Conservation (phyloP, 2,329 filamentous ascomycete genomes). For the Ophiostoma sp. region DNA sequence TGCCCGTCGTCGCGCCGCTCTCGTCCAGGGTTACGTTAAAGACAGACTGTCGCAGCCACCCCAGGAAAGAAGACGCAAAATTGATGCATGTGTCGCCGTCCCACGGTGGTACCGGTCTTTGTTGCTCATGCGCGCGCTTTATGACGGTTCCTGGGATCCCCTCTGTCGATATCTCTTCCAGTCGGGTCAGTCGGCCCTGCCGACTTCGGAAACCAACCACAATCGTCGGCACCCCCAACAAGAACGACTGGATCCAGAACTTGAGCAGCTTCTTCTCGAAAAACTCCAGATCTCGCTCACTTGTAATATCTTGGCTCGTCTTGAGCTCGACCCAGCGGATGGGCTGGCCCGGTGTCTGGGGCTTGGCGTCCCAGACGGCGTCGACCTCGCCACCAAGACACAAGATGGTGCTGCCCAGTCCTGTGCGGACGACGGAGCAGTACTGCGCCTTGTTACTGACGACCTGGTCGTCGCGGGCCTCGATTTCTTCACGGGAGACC, state of each 20-base stretch:
- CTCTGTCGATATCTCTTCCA: conserved; percentile 79
- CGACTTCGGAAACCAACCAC: conserved; percentile 82
- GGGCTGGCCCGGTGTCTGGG: conserved; percentile 60
- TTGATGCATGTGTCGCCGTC: conserved; percentile 94
- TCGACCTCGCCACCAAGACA: conserved; percentile 94
- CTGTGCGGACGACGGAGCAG: conserved; percentile 89
- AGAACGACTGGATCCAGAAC: conserved; percentile 95
- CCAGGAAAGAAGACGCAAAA: conserved; percentile 75
- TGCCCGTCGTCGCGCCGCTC: background rate
- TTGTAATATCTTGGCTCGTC: conserved; percentile 72
- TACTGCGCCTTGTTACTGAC: conserved; percentile 94
- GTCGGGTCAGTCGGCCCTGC: conserved; percentile 66
- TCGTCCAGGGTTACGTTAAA: conserved; percentile 31
- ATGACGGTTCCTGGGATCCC: conserved; percentile 68
- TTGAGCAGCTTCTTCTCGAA: conserved; percentile 91
- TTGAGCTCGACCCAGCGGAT: conserved; percentile 96
- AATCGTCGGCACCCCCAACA: conserved; percentile 89
- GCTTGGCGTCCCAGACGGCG: conserved; percentile 83
- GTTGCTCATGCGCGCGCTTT: conserved; percentile 7
- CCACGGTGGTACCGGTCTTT: conserved; percentile 53
- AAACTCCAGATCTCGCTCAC: conserved; percentile 66
- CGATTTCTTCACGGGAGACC: conserved; percentile 73
- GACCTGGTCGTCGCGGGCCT: conserved; percentile 65
- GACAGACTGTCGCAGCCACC: conserved; percentile 65
- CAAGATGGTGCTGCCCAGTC: conserved; percentile 72